These are phyloP conservation scores for Trichosporon sp. DNA, from an alignment of 1,284 basidiomycete genomes.

Conservation along the genomic window DNA sequence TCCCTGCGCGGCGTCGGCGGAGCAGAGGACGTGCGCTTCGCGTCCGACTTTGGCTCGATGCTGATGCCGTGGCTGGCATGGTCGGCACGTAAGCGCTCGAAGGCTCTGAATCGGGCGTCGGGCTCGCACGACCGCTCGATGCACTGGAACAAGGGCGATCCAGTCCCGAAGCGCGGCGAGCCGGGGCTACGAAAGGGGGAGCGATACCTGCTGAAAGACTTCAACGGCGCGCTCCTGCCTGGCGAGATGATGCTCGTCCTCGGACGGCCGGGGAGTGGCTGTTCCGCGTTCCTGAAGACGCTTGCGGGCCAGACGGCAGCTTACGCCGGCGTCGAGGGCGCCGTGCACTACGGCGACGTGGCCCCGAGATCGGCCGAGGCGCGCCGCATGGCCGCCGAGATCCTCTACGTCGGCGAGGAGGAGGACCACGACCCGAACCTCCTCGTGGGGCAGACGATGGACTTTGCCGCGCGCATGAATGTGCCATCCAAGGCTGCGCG, in stretches of 20 bases:
- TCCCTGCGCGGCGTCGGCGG: slow-evolving; percentile 43
- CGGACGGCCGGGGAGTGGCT: slow-evolving; percentile 56
- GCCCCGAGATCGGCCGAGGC: slow-evolving; percentile 24
- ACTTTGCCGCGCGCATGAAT: slow-evolving; percentile 33
- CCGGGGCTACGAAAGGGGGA: slow-evolving; percentile 41
- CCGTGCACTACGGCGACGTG: slow-evolving; percentile 53
- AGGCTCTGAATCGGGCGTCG: slow-evolving; percentile 21
- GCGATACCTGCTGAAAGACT: slow-evolving; percentile 45
- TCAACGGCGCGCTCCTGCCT: slow-evolving; percentile 43
- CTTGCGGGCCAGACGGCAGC: slow-evolving; percentile 56
- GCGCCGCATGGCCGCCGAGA: slow-evolving; percentile 18
- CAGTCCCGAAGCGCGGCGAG: slow-evolving; percentile 33
- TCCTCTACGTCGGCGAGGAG: slow-evolving; percentile 37
- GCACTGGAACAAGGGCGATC: slow-evolving; percentile 30
- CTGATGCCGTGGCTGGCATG: slow-evolving; percentile 41
- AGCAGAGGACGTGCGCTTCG: slow-evolving; percentile 42
- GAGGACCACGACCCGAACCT: slow-evolving; percentile 36
- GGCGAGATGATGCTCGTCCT: slow-evolving; percentile 55
- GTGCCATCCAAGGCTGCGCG: slow-evolving; percentile 21
- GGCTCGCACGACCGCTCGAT: slow-evolving; percentile 27
- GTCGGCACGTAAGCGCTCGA: slow-evolving; percentile 39
- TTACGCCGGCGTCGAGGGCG: slow-evolving; percentile 56
- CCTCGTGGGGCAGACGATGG: slow-evolving; percentile 34
- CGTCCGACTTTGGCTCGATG: slow-evolving; percentile 41
- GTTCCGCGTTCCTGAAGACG: slow-evolving; percentile 58